These are phyloP conservation scores for Tricholoma flavovirens DNA, from an alignment of 768 basidiomycete genomes.

Conservation along the genomic window DNA sequence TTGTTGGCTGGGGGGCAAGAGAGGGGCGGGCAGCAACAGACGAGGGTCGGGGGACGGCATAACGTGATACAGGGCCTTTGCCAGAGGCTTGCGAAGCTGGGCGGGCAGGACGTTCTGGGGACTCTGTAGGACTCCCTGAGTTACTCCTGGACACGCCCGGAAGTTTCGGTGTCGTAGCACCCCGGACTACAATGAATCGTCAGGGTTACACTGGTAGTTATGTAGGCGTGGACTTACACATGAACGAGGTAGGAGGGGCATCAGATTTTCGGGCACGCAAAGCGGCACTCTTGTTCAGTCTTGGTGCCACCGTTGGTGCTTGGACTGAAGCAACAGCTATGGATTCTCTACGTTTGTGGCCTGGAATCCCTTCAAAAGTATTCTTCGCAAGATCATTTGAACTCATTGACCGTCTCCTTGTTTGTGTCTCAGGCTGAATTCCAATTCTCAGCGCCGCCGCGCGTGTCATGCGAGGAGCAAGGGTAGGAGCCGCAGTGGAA, in stretches of 20 bases:
- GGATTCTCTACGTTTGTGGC: constrained; percentile 75
- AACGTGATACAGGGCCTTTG: constrained; percentile 10
- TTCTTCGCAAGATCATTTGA: constrained; percentile 32
- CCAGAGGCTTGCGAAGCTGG: constrained; percentile 27
- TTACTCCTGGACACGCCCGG: constrained; percentile 41
- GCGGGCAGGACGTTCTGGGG: constrained; percentile 16
- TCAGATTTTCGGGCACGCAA: constrained; percentile 57
- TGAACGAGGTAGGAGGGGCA: constrained; percentile 61
- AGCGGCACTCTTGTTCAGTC: constrained; percentile 76
- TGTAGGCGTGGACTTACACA: constrained; percentile 44
- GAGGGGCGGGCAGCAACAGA: constrained; percentile 31
- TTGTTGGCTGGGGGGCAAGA: constrained; percentile 5
- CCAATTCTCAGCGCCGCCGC: constrained; percentile 69
- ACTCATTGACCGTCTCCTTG: constrained; percentile 32
- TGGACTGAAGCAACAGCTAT: constrained; percentile 64
- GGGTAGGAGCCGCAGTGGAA: constrained; percentile 63
- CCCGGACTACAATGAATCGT: constrained; percentile 36
- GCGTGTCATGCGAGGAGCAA: constrained; percentile 71
- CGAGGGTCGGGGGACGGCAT: constrained; percentile 10
- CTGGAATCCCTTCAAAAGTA: constrained; percentile 76
- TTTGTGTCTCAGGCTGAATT: constrained; percentile 33
- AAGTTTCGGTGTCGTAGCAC: constrained; percentile 34
- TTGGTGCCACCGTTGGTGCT: constrained; percentile 62
- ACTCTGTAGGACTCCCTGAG: constrained; percentile 22
- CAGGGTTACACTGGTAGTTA: neutral